A percentile compares a stretch with the other conserved stretches of the same genome.
phyloP scores from a whole-genome alignment of 2,329 filamentous ascomycete genomes.

The Beauveria caledonica region DNA sequence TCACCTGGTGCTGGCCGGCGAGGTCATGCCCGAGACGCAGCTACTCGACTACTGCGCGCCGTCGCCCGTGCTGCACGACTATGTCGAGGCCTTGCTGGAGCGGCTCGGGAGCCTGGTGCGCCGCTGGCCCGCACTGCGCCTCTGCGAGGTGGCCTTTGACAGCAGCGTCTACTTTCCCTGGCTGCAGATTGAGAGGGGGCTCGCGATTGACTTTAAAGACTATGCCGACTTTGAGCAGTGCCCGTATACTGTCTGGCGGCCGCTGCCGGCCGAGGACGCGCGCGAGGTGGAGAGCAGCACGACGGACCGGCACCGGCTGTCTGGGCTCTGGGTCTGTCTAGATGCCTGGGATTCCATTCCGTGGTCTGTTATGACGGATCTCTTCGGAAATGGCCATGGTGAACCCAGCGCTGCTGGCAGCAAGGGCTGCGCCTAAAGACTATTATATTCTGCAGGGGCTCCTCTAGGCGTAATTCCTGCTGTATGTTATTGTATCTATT shows the following conservation, averaged over 20 bases:
- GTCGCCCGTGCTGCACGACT: background rate
- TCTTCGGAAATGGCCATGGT: slow-evolving; percentile 3
- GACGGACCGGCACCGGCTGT: background rate
- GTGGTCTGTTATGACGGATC: slow-evolving; percentile 4
- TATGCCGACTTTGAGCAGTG: slow-evolving; percentile 8
- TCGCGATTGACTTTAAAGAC: slow-evolving; percentile 1
- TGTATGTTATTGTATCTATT: background rate
- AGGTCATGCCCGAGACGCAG: slow-evolving; percentile 3
- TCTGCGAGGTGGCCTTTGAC: slow-evolving; percentile 1
- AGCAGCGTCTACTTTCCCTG: slow-evolving; percentile 11
- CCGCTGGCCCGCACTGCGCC: background rate
- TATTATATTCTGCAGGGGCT: background rate
- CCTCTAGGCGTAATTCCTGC: background rate
- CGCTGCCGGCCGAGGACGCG: background rate
- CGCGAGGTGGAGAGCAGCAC: no score
- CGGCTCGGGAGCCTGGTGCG: background rate
- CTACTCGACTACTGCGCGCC: background rate
- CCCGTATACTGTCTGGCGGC: background rate
- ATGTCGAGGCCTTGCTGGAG: background rate
- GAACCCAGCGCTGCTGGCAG: background rate
- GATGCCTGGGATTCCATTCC: slow-evolving; percentile 9
- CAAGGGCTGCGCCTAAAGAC: rapidly evolving
- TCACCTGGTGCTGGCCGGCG: slow-evolving; percentile 2
- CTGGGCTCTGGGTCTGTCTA: slow-evolving; percentile 3
- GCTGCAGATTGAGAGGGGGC: background rate